A percentile compares a stretch with the other conserved stretches of the same genome.
phyloP scores from a whole-genome alignment of 768 basidiomycete genomes.

The Phallus indusiatus region DNA sequence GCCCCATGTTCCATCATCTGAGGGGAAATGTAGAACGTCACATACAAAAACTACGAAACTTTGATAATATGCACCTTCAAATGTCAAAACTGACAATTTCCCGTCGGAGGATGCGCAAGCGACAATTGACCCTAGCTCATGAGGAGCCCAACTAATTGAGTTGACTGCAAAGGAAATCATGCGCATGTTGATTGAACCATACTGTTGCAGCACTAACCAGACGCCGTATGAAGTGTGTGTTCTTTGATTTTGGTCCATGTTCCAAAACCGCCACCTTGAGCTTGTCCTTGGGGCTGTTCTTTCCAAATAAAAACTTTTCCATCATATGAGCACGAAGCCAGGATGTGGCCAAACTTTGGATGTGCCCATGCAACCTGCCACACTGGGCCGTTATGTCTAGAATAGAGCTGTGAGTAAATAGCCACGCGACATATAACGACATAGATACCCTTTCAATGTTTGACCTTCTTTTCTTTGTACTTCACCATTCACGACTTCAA shows the following conservation, averaged over 20 bases:
- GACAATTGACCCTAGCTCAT: constrained; percentile 92
- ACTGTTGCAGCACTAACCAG: constrained; percentile 44
- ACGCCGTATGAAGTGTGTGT: constrained; percentile 88
- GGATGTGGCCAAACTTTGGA: constrained; percentile 92
- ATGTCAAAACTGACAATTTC: constrained; percentile 90
- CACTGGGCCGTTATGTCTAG: constrained; percentile 90
- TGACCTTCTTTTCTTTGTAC: constrained; percentile 51
- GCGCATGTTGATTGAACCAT: background rate
- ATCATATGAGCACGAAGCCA: constrained; percentile 98
- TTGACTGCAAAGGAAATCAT: constrained; percentile 51
- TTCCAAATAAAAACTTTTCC: constrained; percentile 99
- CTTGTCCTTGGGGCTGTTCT: constrained; percentile 48
- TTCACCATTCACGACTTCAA: constrained; percentile 89
- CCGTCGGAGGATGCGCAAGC: constrained; percentile 97
- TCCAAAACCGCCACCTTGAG: constrained; percentile 42
- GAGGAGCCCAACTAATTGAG: constrained; percentile 98
- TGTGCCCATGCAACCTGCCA: constrained; percentile 99
- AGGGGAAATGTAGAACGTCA: background rate
- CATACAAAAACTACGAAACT: background rate
- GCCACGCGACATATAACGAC: background rate
- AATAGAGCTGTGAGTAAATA: background rate
- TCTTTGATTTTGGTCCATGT: constrained; percentile 95
- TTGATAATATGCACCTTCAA: constrained; percentile 67
- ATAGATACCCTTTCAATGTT: constrained; percentile 66
- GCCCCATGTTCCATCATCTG: constrained; percentile 95